Evolutionary conservation across 306 rosid genomes (phyloP).

Genomic region (Dalbergia cultrata): DNA sequence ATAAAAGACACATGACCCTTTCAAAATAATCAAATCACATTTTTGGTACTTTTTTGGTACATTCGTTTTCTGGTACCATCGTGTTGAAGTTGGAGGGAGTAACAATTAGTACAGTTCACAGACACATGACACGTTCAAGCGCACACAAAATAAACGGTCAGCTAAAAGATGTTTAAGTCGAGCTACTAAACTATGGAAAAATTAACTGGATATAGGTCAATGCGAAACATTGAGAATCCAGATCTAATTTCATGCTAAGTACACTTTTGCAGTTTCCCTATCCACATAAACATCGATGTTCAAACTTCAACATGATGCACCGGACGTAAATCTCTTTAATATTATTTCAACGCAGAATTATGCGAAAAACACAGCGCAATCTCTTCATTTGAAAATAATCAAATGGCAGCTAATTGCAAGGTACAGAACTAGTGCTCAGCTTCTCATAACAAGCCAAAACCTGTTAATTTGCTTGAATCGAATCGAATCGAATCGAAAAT

Average conservation of each 20-base stretch:
- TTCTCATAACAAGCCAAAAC: neutral
- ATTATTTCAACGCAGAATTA: neutral
- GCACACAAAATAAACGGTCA: neutral
- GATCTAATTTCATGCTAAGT: neutral
- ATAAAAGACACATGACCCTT: too few species aligned
- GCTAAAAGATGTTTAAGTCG: slow-evolving; percentile 1
- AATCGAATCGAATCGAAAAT: slow-evolving; percentile 25
- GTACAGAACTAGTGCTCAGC: slow-evolving; percentile 1
- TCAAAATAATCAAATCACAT: too few species aligned
- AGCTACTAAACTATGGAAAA: neutral
- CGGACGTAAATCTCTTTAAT: neutral
- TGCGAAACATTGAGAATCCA: slow-evolving; percentile 31
- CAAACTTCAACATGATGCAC: slow-evolving; percentile 7
- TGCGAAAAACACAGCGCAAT: slow-evolving; percentile 11
- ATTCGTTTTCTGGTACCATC: too few species aligned
- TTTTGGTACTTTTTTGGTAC: too few species aligned
- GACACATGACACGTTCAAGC: neutral
- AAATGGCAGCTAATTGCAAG: neutral
- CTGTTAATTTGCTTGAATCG: slow-evolving; percentile 17
- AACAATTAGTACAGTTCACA: neutral
- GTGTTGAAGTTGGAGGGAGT: too few species aligned
- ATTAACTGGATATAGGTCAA: neutral
- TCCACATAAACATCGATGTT: slow-evolving; percentile 4
- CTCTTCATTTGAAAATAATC: slow-evolving; percentile 9
- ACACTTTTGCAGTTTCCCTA: neutral